phyloP scores from a whole-genome alignment of 768 basidiomycete genomes.

The Leccinum aurantiacum region DNA sequence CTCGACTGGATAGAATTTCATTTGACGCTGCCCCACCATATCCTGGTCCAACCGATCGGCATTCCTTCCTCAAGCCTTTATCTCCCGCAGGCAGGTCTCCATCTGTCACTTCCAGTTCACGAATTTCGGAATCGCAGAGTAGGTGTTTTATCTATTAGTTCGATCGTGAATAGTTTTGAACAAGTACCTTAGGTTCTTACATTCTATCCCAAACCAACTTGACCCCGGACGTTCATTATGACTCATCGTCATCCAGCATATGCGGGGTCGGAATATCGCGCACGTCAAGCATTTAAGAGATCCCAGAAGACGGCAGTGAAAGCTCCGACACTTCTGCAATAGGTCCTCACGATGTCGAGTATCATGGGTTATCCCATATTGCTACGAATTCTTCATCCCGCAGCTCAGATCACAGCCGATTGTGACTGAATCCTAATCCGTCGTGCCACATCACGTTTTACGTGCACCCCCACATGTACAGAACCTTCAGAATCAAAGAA shows the following conservation, averaged over 20 bases:
- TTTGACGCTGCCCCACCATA: conserved; percentile 35
- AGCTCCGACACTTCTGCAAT: conserved; percentile 7
- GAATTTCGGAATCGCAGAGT: conserved; percentile 12
- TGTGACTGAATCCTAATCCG: neutral
- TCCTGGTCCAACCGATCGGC: conserved; percentile 11
- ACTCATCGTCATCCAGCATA: conserved; percentile 13
- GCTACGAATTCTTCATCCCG: conserved; percentile 13
- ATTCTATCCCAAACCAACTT: neutral
- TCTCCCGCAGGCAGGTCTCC: conserved; percentile 5
- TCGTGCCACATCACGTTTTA: neutral
- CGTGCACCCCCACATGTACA: neutral
- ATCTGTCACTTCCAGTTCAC: conserved; percentile 11
- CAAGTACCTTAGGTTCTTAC: conserved; percentile 10
- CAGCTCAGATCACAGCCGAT: conserved; percentile 18
- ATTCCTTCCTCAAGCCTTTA: neutral
- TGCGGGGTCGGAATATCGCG: conserved; percentile 15
- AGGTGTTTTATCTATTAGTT: neutral
- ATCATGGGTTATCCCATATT: conserved; percentile 18
- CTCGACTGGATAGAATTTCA: neutral
- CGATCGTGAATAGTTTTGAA: neutral
- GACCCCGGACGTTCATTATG: conserved; percentile 3
- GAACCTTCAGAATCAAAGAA: conserved; percentile 5
- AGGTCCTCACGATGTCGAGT: conserved; percentile 3
- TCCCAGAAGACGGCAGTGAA: conserved; percentile 35
- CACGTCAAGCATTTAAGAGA: conserved; percentile 42